A percentile compares a stretch with the other conserved stretches of the same genome.
Conservation (phyloP, 768 basidiomycete species). For the Suillus decipiens region DNA sequence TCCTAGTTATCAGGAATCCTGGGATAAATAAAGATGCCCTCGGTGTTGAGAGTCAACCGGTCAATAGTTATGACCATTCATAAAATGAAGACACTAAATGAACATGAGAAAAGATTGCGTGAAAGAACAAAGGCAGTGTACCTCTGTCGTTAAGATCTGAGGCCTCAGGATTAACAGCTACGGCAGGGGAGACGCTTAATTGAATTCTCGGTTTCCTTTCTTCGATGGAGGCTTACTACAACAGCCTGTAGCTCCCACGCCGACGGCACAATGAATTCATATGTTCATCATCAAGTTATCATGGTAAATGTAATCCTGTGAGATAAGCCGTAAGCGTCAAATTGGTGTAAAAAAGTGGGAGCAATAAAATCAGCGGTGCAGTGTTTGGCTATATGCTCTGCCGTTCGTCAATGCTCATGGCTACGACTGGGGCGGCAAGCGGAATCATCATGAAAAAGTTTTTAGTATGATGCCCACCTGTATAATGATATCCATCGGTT, state of each 20-base stretch:
- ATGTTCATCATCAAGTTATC: neutral
- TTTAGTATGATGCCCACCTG: slow-evolving; percentile 31
- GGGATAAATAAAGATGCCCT: neutral
- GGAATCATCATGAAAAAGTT: slow-evolving; percentile 52
- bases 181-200: neutral
- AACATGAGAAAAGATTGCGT: neutral
- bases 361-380: slow-evolving; percentile 55
- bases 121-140: neutral
- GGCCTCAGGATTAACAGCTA: neutral
- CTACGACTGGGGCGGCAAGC: slow-evolving; percentile 79
- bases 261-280: neutral
- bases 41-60: neutral
- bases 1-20: neutral
- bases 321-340: slow-evolving; percentile 14
- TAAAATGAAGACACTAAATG: neutral
- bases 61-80: neutral
- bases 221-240: neutral
- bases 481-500: slow-evolving; percentile 39
- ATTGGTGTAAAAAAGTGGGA: neutral
- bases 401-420: slow-evolving; percentile 60
- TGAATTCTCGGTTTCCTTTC: neutral
- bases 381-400: slow-evolving; percentile 64
- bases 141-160: neutral
- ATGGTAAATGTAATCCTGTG: neutral
- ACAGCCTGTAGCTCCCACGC: neutral